phyloP scores from a whole-genome alignment of 805 yeast species.

The Saturnispora diversa region DNA sequence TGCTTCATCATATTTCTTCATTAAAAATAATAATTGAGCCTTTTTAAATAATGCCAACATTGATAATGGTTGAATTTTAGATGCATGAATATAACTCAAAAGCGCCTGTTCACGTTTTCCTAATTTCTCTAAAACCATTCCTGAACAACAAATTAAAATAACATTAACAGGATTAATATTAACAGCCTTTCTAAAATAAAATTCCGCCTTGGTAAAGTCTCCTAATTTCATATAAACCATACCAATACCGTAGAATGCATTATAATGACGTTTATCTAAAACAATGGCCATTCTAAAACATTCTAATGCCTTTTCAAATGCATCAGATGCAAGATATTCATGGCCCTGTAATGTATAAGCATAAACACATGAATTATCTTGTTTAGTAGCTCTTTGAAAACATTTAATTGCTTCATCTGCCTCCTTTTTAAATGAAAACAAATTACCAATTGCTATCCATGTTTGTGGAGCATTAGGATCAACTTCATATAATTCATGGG shows the following conservation, averaged over 20 bases:
- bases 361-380: conserved; percentile 60
- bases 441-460: conserved; percentile 89
- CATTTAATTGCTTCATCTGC: conserved; percentile 86
- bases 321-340: conserved; percentile 80
- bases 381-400: conserved; percentile 66
- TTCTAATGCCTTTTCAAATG: conserved; percentile 80
- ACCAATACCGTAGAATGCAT: conserved; percentile 93
- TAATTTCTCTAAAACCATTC: conserved; percentile 80
- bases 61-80: conserved; percentile 73
- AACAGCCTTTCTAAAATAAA: conserved; percentile 80
- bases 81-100: conserved; percentile 74
- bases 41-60: conserved; percentile 83
- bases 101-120: conserved; percentile 65
- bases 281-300: conserved; percentile 73
- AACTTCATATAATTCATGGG: conserved; percentile 68
- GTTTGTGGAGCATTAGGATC: conserved; percentile 64
- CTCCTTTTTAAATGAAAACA: conserved; percentile 74
- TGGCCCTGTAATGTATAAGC: conserved; percentile 93
- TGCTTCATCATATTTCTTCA: conserved; percentile 67
- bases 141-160: conserved; percentile 84
- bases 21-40: conserved; percentile 68
- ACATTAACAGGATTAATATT: conserved; percentile 86
- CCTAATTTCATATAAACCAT: conserved; percentile 88
- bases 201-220: conserved; percentile 72
- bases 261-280: conserved; percentile 76